Evolutionary conservation across 768 basidiomycete species (phyloP).

Genomic region (Leucosporidium yakuticum): DNA sequence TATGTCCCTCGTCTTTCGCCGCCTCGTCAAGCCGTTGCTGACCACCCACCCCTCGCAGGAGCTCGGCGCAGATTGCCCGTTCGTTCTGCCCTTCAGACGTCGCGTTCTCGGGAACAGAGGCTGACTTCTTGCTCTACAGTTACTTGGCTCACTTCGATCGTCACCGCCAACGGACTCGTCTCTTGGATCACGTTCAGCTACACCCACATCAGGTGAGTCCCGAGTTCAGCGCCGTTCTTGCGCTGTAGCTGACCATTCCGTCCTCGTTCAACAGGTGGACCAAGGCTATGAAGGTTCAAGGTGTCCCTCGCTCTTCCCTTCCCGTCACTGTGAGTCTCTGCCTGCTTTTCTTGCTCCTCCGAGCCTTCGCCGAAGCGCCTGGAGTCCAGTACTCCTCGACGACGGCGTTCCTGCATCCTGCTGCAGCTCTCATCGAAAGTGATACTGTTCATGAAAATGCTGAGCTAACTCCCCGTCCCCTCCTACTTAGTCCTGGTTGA

Average conservation of each 20-base stretch:
- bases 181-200: background rate
- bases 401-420: conserved; percentile 22
- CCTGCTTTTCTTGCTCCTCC: background rate
- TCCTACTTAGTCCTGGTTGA: background rate
- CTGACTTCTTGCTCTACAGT: background rate
- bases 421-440: no score
- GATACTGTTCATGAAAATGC: no score
- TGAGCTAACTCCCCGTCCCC: background rate
- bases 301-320: conserved; percentile 49
- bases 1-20: no score
- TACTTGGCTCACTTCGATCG: background rate
- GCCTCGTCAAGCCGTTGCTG: background rate
- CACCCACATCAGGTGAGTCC: background rate
- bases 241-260: no score
- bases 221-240: no score
- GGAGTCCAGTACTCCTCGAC: background rate
- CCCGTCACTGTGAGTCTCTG: conserved; percentile 35
- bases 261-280: background rate
- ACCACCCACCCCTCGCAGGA: background rate
- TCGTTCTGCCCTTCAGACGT: background rate
- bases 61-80: background rate
- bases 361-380: background rate
- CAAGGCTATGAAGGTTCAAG: conserved; percentile 34
- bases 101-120: background rate
- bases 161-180: background rate